Conservation (phyloP, 2,329 filamentous ascomycete species). For the Byssothecium circinans region DNA sequence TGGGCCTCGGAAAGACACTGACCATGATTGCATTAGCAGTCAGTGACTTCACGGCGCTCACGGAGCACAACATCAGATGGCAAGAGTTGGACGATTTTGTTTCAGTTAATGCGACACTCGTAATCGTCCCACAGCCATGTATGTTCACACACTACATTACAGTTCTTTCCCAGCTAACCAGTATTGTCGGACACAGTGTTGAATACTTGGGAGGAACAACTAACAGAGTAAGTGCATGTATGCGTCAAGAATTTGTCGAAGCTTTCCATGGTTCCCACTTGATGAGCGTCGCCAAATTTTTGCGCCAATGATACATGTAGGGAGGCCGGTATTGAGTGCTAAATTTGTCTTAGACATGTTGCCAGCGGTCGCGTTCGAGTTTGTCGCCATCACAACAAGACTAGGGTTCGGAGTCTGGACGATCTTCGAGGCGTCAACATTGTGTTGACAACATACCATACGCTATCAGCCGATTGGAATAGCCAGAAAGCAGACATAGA, state of each 20-base stretch:
- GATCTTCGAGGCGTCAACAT: constrained; percentile 7
- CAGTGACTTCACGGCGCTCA: constrained; percentile 1
- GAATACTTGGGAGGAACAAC: constrained; percentile 12
- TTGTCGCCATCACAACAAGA: constrained; percentile 15
- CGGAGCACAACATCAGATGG: neutral
- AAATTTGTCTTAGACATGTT: constrained; percentile 7
- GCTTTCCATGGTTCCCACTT: neutral
- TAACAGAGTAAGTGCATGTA: constrained; percentile 5
- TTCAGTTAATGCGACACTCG: constrained; percentile 11
- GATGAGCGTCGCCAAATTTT: too few species aligned
- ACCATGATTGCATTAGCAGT: constrained; percentile 20
- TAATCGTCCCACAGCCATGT: constrained; percentile 18
- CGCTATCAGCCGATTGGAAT: constrained; percentile 15
- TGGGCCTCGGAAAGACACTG: constrained; percentile 23
- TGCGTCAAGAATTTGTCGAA: neutral
- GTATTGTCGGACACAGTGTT: constrained; percentile 9
- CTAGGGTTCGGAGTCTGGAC: neutral
- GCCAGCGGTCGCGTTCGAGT: constrained; percentile 1
- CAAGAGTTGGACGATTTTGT: neutral
- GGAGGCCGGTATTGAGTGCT: neutral
- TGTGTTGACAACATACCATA: constrained; percentile 22
- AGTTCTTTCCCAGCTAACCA: too few species aligned
- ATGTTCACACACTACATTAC: neutral
- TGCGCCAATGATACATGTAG: too few species aligned
- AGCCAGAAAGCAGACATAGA: neutral